phyloP scores from a whole-genome alignment of 2,329 filamentous ascomycete genomes.

The Alternaria burnsii region DNA sequence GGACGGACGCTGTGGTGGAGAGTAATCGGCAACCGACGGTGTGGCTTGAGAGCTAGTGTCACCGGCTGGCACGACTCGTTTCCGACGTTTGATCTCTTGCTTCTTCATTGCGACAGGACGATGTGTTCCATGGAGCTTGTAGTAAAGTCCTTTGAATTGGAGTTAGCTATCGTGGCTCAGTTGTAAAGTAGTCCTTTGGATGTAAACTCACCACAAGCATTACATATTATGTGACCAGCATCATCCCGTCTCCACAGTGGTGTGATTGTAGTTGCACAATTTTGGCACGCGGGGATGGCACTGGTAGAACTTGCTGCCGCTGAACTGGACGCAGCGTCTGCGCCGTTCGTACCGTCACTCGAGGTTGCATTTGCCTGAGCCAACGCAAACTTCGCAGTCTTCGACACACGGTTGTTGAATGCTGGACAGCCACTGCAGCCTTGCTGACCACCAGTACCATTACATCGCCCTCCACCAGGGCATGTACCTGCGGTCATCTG shows the following conservation, averaged over 20 bases:
- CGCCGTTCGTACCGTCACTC: constrained; percentile 22
- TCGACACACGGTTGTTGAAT: constrained; percentile 95
- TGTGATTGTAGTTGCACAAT: constrained; percentile 95
- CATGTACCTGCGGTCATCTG: constrained; percentile 84
- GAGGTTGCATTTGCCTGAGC: constrained; percentile 51
- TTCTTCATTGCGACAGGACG: constrained; percentile 99
- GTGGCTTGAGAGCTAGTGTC: constrained; percentile 50
- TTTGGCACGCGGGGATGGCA: constrained; percentile 91
- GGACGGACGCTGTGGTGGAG: constrained; percentile 38
- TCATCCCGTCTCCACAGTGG: constrained; percentile 95
- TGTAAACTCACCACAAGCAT: constrained; percentile 83
- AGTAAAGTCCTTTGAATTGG: constrained; percentile 77
- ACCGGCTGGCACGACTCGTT: constrained; percentile 87
- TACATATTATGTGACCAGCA: constrained; percentile 95
- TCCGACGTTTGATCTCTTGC: constrained; percentile 92
- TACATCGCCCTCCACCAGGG: constrained; percentile 92
- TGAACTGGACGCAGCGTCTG: constrained; percentile 32
- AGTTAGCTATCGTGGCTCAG: constrained; percentile 17
- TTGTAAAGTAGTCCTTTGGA: rapidly evolving
- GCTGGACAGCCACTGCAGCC: constrained; percentile 96
- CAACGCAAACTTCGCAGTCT: constrained; percentile 76
- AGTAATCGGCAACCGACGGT: constrained; percentile 41
- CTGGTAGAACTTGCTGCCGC: constrained; percentile 45
- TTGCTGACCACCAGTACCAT: constrained; percentile 93
- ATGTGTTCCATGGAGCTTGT: constrained; percentile 93